phyloP scores from a whole-genome alignment of 768 basidiomycete species.

The Hydnomerulius pinastri region DNA sequence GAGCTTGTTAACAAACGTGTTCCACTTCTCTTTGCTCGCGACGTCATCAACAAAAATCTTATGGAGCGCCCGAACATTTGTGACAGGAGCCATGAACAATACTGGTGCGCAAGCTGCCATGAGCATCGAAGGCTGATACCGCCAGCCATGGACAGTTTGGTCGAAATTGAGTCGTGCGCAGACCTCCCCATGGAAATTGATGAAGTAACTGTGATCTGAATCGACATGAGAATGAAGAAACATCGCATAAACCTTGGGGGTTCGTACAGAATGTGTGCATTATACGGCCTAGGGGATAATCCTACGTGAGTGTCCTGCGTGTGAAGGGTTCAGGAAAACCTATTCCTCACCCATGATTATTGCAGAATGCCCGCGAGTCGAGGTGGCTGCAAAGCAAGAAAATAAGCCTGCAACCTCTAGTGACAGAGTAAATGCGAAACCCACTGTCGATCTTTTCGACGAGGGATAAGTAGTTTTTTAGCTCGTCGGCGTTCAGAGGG shows the following conservation, averaged over 20 bases:
- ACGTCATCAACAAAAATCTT: constrained; percentile 51
- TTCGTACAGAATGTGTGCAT: constrained; percentile 32
- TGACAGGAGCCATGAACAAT: constrained; percentile 52
- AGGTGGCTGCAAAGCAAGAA: constrained; percentile 9
- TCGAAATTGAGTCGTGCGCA: constrained; percentile 42
- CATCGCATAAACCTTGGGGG: neutral
- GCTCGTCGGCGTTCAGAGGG: constrained; percentile 17
- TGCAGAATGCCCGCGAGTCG: constrained; percentile 15
- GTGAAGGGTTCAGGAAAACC: neutral
- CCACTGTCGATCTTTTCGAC: constrained; percentile 27
- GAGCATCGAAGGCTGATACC: constrained; percentile 33
- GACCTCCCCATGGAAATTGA: constrained; percentile 46
- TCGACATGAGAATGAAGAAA: constrained; percentile 3
- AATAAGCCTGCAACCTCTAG: neutral
- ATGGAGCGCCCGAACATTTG: constrained; percentile 46
- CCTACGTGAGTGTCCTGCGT: constrained; percentile 6
- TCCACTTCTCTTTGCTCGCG: constrained; percentile 44
- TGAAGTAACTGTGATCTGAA: constrained; percentile 37
- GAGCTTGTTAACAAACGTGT: constrained; percentile 43
- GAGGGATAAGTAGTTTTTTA: constrained; percentile 26
- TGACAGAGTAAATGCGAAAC: neutral
- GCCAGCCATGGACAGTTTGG: constrained; percentile 32
- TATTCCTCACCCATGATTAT: constrained; percentile 22
- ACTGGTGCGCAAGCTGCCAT: constrained; percentile 42
- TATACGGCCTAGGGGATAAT: constrained; percentile 25